phyloP scores from a whole-genome alignment of 352 stramenopile genomes.

The Peronospora destructor region DNA sequence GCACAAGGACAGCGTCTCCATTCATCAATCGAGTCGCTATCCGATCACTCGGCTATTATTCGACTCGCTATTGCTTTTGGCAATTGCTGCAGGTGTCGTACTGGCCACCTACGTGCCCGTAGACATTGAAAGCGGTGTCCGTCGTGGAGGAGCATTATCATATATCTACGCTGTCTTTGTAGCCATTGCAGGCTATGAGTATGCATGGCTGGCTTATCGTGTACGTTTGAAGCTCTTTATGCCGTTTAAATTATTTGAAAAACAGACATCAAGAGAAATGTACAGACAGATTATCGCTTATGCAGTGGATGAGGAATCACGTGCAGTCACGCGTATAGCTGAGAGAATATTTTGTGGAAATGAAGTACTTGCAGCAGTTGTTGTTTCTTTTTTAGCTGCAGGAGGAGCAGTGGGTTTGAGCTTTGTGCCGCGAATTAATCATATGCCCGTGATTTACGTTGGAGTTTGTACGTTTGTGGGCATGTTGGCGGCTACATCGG shows the following conservation, averaged over 20 bases:
- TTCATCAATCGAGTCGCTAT: conserved; percentile 20
- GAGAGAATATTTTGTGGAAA: conserved; percentile 35
- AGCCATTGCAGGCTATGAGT: conserved; percentile 47
- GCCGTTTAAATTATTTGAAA: conserved; percentile 62
- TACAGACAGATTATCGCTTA: conserved; percentile 69
- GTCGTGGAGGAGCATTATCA: conserved; percentile 30
- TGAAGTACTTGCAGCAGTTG: conserved; percentile 23
- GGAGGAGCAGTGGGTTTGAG: conserved; percentile 17
- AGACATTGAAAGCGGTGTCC: conserved; percentile 16
- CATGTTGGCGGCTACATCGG: conserved; percentile 29
- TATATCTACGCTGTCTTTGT: conserved; percentile 45
- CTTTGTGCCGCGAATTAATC: conserved; percentile 19
- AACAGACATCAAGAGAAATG: conserved; percentile 58
- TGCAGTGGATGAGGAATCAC: conserved; percentile 48
- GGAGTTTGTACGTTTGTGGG: conserved; percentile 33
- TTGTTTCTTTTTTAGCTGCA: conserved; percentile 4
- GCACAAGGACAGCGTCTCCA: conserved; percentile 24
- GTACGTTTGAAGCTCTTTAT: conserved; percentile 46
- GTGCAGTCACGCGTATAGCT: conserved; percentile 41
- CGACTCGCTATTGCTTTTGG: conserved; percentile 34
- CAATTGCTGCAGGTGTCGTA: conserved; percentile 26
- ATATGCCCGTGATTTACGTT: conserved; percentile 41
- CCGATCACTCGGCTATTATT: conserved; percentile 26
- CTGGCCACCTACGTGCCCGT: conserved; percentile 30
- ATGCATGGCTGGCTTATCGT: conserved; percentile 52